A percentile compares a stretch with the other conserved stretches of the same genome.
Conservation (phyloP, 108 stramenopile species). For the Skeletonema tropicum region DNA sequence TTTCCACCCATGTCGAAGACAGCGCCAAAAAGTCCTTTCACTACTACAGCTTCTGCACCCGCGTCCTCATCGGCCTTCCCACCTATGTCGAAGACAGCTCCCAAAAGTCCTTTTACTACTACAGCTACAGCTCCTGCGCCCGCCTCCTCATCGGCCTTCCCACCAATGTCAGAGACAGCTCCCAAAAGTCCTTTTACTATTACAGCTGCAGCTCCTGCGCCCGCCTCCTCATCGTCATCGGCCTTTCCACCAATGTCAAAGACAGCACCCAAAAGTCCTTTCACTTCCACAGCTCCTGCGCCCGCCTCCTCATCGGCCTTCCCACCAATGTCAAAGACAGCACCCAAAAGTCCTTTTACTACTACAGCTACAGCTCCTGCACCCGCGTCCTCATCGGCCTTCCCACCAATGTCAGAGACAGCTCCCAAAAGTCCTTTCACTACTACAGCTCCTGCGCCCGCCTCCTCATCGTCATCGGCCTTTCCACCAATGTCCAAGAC, state of each 20-base stretch:
- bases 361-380: background rate
- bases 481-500: conserved; percentile 37
- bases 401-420: conserved; percentile 34
- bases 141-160: conserved; percentile 10
- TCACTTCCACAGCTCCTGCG: background rate
- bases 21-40: conserved; percentile 16
- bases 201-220: background rate
- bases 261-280: conserved; percentile 15
- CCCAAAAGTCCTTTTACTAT: conserved; percentile 4
- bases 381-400: background rate
- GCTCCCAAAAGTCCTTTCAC: conserved; percentile 16
- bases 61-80: conserved; percentile 1
- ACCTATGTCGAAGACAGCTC: conserved; percentile 1
- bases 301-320: background rate
- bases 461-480: background rate
- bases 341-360: conserved; percentile 19
- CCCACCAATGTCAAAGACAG: conserved; percentile 6
- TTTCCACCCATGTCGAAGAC: conserved; percentile 7
- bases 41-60: background rate
- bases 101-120: conserved; percentile 16
- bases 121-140: background rate
- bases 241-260: conserved; percentile 15
- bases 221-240: background rate
- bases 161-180: conserved; percentile 32
- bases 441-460: background rate